Conservation (phyloP, 208 protist species). For the Acanthamoeba lenticulata region DNA sequence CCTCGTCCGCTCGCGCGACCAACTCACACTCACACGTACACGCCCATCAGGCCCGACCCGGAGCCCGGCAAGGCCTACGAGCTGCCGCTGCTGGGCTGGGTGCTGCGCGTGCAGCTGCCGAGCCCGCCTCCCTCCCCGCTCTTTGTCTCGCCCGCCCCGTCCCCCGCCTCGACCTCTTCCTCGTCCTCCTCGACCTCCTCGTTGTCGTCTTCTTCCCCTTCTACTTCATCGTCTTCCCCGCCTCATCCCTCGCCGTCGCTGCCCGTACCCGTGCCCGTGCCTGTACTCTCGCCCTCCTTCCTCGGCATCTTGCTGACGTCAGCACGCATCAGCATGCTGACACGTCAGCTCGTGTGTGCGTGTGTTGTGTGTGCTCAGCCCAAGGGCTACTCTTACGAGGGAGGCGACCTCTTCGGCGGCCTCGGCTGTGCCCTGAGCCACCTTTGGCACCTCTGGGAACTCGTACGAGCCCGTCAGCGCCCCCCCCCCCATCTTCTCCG, state of each 20-base stretch:
- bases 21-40: background rate
- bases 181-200: background rate
- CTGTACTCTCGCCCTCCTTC: background rate
- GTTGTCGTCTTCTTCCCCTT: background rate
- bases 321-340: background rate
- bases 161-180: background rate
- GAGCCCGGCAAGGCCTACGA: conserved; percentile 22
- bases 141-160: background rate
- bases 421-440: background rate
- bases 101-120: conserved; percentile 26
- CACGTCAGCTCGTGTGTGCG: background rate
- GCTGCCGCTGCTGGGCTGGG: background rate
- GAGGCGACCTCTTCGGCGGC: background rate
- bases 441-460: conserved; percentile 62
- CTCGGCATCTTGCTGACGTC: background rate
- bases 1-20: background rate
- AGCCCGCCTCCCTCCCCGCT: background rate
- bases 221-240: background rate
- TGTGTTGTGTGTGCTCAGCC: background rate
- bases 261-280: background rate
- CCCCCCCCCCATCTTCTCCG: background rate
- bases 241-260: background rate
- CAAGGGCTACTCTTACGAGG: conserved; percentile 1
- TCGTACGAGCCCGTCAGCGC: background rate
- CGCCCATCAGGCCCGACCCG: background rate